phyloP scores from a whole-genome alignment of 495 filamentous ascomycete genomes.

The Aspergillus sclerotiicarbonarius region DNA sequence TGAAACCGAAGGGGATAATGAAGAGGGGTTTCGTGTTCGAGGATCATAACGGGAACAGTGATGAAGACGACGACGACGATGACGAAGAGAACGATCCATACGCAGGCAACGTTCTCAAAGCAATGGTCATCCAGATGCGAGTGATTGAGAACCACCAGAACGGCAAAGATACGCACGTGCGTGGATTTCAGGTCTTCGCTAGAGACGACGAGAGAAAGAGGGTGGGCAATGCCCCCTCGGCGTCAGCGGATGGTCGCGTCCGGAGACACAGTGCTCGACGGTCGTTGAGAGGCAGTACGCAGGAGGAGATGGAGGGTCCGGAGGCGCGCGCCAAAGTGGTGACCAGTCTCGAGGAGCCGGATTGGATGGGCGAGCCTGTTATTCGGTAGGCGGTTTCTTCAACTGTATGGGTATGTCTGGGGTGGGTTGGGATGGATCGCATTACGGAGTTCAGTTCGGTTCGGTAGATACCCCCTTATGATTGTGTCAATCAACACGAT shows the following conservation, averaged over 20 bases:
- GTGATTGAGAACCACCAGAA: conserved; percentile 98
- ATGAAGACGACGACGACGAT: conserved; percentile 34
- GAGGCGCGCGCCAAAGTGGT: conserved; percentile 17
- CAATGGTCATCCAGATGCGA: conserved; percentile 81
- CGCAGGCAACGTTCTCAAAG: conserved; percentile 70
- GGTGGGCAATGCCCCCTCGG: conserved; percentile 35
- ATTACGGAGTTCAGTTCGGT: conserved; percentile 4
- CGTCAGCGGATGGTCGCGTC: conserved; percentile 34
- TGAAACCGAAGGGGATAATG: conserved; percentile 4
- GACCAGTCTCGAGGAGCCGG: conserved; percentile 47
- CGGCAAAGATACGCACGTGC: conserved; percentile 96
- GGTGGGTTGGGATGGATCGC: neutral
- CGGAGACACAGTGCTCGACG: conserved; percentile 30
- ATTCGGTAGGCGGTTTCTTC: conserved; percentile 37
- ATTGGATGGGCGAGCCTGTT: conserved; percentile 61
- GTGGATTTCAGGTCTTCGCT: conserved; percentile 89
- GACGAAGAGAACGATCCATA: conserved; percentile 32
- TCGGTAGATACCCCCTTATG: conserved; percentile 34
- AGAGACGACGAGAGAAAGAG: conserved; percentile 54
- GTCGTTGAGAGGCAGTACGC: conserved; percentile 25
- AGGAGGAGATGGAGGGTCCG: conserved; percentile 20
- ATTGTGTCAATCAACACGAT: neutral
- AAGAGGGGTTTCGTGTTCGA: neutral
- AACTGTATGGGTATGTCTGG: neutral
- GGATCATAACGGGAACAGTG: conserved; percentile 13